Percentiles rank a stretch among this genome's conserved stretches.
Conservation (phyloP, 2,329 filamentous ascomycete species). For the Colletotrichum horii region DNA sequence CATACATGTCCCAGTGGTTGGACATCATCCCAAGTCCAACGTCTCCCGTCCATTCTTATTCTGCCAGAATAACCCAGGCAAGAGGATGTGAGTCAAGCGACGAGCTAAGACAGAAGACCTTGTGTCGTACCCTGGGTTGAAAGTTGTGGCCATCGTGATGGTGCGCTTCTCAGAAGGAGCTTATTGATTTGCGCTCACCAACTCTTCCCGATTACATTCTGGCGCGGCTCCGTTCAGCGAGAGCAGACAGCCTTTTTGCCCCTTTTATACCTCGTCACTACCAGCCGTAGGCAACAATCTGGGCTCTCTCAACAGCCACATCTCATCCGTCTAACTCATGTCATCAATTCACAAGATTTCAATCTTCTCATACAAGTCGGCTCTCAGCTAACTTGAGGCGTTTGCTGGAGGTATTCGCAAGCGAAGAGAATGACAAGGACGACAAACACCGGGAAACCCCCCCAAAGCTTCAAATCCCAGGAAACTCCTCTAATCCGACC, state of each 20-base stretch:
- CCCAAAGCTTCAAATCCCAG: fast-evolving
- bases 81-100: not conserved
- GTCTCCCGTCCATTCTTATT: fast-evolving
- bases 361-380: not conserved
- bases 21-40: not conserved
- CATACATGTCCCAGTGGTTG: too few relatives aligned
- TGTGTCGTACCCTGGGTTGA: too few relatives aligned
- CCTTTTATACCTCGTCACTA: fast-evolving
- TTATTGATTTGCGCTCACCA: too few relatives aligned
- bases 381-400: not conserved
- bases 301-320: too few relatives aligned
- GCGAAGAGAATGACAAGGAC: fast-evolving
- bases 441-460: not conserved
- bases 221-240: not conserved
- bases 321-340: not conserved
- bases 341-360: not conserved
- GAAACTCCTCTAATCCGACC: fast-evolving
- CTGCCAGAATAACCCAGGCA: not conserved
- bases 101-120: not conserved
- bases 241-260: not conserved
- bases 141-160: too few relatives aligned
- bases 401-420: fast-evolving
- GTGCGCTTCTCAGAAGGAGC: too few relatives aligned
- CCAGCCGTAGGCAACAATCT: not conserved
- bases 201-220: too few relatives aligned